Evolutionary conservation across 2,329 filamentous ascomycete species (phyloP), one percentile per base, ranked within the genome.

Genomic region (Leptodontidium sp.): DNA sequence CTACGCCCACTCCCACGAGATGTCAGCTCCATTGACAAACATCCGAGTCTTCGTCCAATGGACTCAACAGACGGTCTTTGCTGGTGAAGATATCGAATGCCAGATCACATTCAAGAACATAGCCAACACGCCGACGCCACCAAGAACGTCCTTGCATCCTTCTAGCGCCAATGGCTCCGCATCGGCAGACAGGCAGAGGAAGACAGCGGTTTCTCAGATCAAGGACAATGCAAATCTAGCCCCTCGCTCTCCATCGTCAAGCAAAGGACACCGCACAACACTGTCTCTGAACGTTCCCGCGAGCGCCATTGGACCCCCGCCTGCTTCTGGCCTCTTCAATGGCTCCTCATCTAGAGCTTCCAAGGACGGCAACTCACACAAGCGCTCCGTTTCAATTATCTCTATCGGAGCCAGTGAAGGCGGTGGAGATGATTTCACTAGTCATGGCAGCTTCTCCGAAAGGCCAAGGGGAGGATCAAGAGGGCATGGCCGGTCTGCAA

Each of bases 61-160:
- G 92, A 91, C 93, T 80, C 93, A 97, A 79, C 90, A 95, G 80
- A 94, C 93, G 71, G 93, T 99, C 76, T 99, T 98, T 82, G 93
- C 96, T 67, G 96, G 96, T 81, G 96, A 99, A 84, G 92, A 97
- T 78, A 88, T 98, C 78, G 93, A 94, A 82, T 98, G 96, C 82
- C 94, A 91, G 74, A 97, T 99, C 80, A 98, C 93, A 62, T 99
- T 99, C 83, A 95, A 92, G 82, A 99, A 99, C 79, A 87, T 94
- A 71, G 77, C 77, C 32, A 69, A 72, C 32, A 62, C 66, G 32
- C 71, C 74, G 45, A 45, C 65, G 14, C 69, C 74, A 15, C 69
- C 74, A 47, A 73, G 69, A 62, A 61, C 74, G 58, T 74, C 72
- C 12, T 59, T 75, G 62, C 75, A 75, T 68, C 65, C 75, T 52